Base-by-base conservation (phyloP, 495 filamentous ascomycete species). In the Tuber microsphaerosporum region DNA sequence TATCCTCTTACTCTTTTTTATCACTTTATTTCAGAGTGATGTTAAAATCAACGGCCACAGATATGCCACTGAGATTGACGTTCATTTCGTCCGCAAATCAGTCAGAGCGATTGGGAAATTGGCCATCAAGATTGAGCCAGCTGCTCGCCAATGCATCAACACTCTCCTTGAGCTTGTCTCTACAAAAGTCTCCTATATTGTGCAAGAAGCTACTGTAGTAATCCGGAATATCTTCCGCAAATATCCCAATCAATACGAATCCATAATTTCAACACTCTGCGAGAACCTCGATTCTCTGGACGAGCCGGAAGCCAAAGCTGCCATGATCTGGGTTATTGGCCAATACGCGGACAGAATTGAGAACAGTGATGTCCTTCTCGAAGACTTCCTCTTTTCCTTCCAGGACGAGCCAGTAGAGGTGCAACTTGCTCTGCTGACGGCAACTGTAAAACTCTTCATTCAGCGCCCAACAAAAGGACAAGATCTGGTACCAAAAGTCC, bases 301-400 rank as follows among this genome's bases (percentile, higher is more conserved):
- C 82, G 95, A 99, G 83, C 95, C 95, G n/a, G 95, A 99, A 83
- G 95, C 95, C 56, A 99, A 98, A 84, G 93, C 94, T 7, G 95
- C 95, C n/a, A 94, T 99, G 89, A 96, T 99, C 77, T 99, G 95
- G 95, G 93, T 99, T 73, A 98, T 99, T 80, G 95, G 95, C 3
- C 93, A 99, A 81, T 99, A 99, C 83, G 96, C 95, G 12, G 92
- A 93, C 81, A 90, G 95, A 26, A 99, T 99, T 79, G 94, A 98
- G 77, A 97, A 98, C 83, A 93, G 92, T 34, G 95, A 98, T 78
- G 92, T 90, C 0, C 87, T 99, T 0, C 88, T 99, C 7, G 95
- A 98, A 73, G 95, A 98, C 81, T 99, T 98, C 84, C 84, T 99
- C 39, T 92, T 93, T 76, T 91, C 93, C 17, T 99, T 97, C 86